phyloP scores from a whole-genome alignment of 2,329 filamentous ascomycete genomes.

The Pleoardoris graminearum region DNA sequence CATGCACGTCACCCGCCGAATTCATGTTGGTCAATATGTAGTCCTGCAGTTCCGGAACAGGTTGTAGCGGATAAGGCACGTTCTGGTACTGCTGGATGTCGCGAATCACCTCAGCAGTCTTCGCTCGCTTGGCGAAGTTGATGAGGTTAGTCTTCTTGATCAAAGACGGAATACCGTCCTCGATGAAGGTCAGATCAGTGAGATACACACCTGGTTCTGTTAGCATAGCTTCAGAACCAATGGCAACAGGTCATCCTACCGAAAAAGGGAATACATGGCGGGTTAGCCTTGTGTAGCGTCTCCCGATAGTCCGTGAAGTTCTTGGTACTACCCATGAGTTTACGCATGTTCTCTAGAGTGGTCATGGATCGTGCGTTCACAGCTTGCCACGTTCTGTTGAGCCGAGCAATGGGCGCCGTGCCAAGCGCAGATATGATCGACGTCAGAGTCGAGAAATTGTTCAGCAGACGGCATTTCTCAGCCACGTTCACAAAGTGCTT shows the following conservation, averaged over 20 bases:
- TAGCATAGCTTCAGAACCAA: conserved; percentile 14
- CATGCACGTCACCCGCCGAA: conserved; percentile 91
- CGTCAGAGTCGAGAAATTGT: conserved; percentile 97
- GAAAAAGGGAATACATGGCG: conserved; percentile 97
- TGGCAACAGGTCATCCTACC: conserved; percentile 59
- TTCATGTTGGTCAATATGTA: conserved; percentile 98
- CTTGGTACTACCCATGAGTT: conserved; percentile 94
- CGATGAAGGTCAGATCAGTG: conserved; percentile 96
- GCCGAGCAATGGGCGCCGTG: conserved; percentile 90
- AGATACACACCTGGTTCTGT: conserved; percentile 77
- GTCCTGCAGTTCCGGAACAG: conserved; percentile 89
- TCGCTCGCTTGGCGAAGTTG: conserved; percentile 97
- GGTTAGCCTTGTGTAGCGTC: conserved; percentile 86
- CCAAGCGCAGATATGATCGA: conserved; percentile 96
- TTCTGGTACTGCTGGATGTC: conserved; percentile 99
- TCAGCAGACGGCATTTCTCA: conserved; percentile 92
- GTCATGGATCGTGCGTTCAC: conserved; percentile 82
- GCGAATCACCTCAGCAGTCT: conserved; percentile 96
- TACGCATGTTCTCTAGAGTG: conserved; percentile 86
- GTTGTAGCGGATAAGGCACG: conserved; percentile 88
- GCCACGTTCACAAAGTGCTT: conserved; percentile 97
- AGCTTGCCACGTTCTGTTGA: conserved; percentile 92
- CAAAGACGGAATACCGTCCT: conserved; percentile 94
- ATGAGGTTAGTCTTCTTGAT: conserved; percentile 96
- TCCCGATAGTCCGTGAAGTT: conserved; percentile 98